A percentile compares a stretch with the other conserved stretches of the same genome.
Conservation (phyloP, 2,329 filamentous ascomycete species). For the Mollisiaceae sp. region DNA sequence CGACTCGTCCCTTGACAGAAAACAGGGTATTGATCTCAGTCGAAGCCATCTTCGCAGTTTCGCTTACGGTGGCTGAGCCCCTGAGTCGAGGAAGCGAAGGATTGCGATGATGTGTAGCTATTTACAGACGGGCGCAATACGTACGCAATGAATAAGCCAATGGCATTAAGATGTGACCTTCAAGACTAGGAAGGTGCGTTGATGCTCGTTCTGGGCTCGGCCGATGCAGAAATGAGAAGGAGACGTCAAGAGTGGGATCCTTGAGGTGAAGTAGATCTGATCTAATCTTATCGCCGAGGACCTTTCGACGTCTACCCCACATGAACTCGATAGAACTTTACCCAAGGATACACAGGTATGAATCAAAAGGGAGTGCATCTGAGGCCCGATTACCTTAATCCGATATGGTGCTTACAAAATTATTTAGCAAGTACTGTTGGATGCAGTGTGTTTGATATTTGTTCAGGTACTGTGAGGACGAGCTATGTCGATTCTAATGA, state of each 20-base stretch:
- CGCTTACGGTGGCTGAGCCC: not conserved
- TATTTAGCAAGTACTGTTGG: not conserved
- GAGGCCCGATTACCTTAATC: not conserved
- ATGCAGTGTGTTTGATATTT: not conserved
- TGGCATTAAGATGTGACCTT: not conserved
- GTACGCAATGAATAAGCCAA: not conserved
- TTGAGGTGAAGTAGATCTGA: not conserved
- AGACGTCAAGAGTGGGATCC: not conserved
- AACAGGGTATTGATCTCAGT: slow-evolving; percentile 51
- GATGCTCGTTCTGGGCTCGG: not conserved
- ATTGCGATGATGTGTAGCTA: not conserved
- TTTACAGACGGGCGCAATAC: too few relatives aligned
- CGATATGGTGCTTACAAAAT: not conserved
- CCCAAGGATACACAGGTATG: not conserved
- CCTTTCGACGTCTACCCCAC: not conserved
- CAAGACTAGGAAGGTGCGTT: not conserved
- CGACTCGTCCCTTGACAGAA: slow-evolving; percentile 50
- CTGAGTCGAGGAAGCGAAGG: not conserved
- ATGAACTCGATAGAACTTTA: not conserved
- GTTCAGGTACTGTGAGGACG: too few relatives aligned
- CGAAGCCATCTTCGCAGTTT: slow-evolving; percentile 46
- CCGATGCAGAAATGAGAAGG: not conserved
- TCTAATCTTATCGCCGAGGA: slow-evolving; percentile 5
- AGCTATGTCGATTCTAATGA: too few relatives aligned
- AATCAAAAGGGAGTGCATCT: not conserved